Evolutionary conservation across 1,284 basidiomycete genomes (phyloP), one percentile per base, ranked within the genome.

Genomic region (Ceratobasidium sp.): DNA sequence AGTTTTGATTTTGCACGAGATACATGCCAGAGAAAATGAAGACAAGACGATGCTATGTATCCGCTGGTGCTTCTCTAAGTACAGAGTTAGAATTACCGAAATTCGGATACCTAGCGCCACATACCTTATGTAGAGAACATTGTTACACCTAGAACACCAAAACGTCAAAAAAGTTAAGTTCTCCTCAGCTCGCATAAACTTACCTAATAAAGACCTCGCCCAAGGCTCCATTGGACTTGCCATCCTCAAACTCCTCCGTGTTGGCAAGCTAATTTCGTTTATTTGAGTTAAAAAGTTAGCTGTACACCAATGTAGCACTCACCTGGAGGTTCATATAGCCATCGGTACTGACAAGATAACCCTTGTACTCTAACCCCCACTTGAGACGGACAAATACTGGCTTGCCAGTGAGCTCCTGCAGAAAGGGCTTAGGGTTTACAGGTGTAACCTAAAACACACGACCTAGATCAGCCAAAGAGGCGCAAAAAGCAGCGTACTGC

Each of bases 261-360:
- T 99, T 98, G 54, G 96, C 96, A 67, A 99, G 87, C 95, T 98
- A 78, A 54, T 14, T 7, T 14, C 49, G n/a, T 3, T 16, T 2
- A 16, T 11, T 21, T 41, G 16, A 61, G 35, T 21, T 11, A 54
- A 23, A 23, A 55, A 38, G 2, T 18, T 35, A 44, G 8, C 5
- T 73, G 41, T 63, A 26, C 28, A 32, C 43, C 57, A 57, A 38
- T 61, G 18, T 6, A 58, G 1, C 7, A 83, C 87, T 76, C 78
- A 95, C 96, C 87, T 99, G 98, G 67, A 99, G 87, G 83, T 99
- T 99, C 96, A 99, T 98, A 85, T 98, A 99, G 35, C 94, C 94
- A 83, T 99, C 98, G 5, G 97, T 98, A 80, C 94, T 97, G 77
- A 99, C 97, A 75, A 99, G 87, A 85, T 97, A 99, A 59, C 98